These are phyloP conservation scores for Peziza echinospora DNA, from an alignment of 495 filamentous ascomycete species.

Conservation along the genomic window DNA sequence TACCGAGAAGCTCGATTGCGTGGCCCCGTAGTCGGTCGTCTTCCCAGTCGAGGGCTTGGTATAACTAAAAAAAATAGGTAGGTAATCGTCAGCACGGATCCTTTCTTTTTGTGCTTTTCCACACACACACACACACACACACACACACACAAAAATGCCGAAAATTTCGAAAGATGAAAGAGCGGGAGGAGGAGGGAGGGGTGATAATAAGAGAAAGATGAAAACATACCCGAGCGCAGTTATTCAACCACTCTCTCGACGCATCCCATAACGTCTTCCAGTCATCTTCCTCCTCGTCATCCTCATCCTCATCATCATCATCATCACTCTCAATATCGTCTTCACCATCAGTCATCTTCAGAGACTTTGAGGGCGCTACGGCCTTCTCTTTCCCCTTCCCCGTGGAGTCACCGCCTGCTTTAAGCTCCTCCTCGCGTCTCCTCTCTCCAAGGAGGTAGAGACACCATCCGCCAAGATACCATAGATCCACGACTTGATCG, in stretches of 20 bases:
- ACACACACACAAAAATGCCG: no score
- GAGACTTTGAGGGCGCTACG: not conserved
- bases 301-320: slow-evolving; percentile 1
- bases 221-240: slow-evolving; percentile 11
- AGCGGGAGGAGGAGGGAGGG: not conserved
- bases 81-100: slow-evolving; percentile 37
- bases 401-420: slow-evolving; percentile 19
- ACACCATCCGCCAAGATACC: slow-evolving; percentile 93
- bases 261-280: slow-evolving; percentile 22
- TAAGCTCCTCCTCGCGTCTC: slow-evolving; percentile 10
- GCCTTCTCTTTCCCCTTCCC: slow-evolving; percentile 13
- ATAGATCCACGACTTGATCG: slow-evolving; percentile 80
- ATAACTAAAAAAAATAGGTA: no score
- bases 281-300: slow-evolving; percentile 14
- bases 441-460: slow-evolving; percentile 58
- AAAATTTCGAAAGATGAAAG: no score
- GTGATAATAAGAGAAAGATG: no score
- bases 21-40: slow-evolving; percentile 48
- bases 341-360: slow-evolving; percentile 7
- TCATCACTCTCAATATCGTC: slow-evolving; percentile 16
- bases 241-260: slow-evolving; percentile 23
- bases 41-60: slow-evolving; percentile 42
- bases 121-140: no score
- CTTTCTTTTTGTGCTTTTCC: slow-evolving; percentile 17
- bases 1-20: slow-evolving; percentile 35